Base-by-base conservation (phyloP, 805 yeast genomes). In the Babjeviella inositovora region DNA sequence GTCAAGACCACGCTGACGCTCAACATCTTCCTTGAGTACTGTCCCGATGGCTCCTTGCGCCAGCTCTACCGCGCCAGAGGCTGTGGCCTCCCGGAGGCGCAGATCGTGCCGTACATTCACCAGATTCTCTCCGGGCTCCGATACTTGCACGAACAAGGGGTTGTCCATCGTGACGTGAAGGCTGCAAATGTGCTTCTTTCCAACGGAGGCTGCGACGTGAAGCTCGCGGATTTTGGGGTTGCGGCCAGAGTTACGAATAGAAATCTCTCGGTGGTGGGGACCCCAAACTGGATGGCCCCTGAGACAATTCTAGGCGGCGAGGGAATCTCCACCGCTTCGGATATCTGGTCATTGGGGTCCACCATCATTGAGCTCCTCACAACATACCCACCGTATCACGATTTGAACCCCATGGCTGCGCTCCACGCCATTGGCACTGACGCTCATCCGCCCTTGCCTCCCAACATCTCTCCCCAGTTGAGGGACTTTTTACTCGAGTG, bases 281-380 rank as follows among this genome's bases (percentile, higher is more conserved):
- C 97, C 0, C 93, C 96, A 1, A 79, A 87, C 41, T 90, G 97
- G 97, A 85, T 90, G 95, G 96, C 98, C 0, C 98, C 98, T 0
- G 98, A 90, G 41, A 71, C 92, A 3, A 77, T 90, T 4, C 57
- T 73, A 19, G 71, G 82, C 1, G 62, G 62, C 35, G 79, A 75
- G 37, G 93, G 92, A 3, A 76, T 87, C 2, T 73, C 92, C 7
- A 69, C 87, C 0, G 76, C 92, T 2, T 80, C 93, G 3, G 98
- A 90, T 49, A 67, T 79, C 14, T 79, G 90, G 97, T 79, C 93
- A 6, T 47, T 90, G 14, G 98, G 97, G 3, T 92, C 96, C n/a
- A 87, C 97, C 0, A 65, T 85, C 3, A 67, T 87, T 3, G 98
- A 90, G 43, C 53, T 90, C 19, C 52, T 81, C 24, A 75, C 93